phyloP scores from a whole-genome alignment of 352 stramenopile genomes.

The Pythium dissotocum region DNA sequence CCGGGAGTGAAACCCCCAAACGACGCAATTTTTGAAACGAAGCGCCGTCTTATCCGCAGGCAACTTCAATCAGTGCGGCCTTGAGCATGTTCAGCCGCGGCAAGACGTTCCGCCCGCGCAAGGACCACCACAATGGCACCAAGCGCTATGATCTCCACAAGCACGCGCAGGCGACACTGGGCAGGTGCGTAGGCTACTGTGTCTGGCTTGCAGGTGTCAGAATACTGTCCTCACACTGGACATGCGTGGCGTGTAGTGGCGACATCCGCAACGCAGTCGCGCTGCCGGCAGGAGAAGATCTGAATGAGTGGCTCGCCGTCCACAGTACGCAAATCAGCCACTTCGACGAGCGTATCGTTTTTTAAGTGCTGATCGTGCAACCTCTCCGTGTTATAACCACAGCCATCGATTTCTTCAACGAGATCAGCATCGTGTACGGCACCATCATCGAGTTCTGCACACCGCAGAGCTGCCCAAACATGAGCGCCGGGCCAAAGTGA shows the following conservation, averaged over 20 bases:
- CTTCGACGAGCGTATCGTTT: background rate
- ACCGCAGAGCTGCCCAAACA: conserved; percentile 58
- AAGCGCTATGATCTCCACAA: conserved; percentile 88
- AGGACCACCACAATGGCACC: conserved; percentile 77
- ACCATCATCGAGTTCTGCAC: conserved; percentile 88
- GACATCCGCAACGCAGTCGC: conserved; percentile 66
- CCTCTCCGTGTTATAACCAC: background rate
- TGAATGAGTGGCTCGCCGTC: conserved; percentile 92
- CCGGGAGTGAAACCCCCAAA: too few species aligned
- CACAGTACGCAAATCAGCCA: conserved; percentile 50
- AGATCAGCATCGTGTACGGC: conserved; percentile 92
- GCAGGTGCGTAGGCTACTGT: conserved; percentile 51
- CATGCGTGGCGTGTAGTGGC: conserved; percentile 34
- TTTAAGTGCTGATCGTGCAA: background rate
- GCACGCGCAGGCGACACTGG: conserved; percentile 75
- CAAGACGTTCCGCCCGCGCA: conserved; percentile 87
- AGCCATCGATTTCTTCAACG: conserved; percentile 95
- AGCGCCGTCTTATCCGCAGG: background rate
- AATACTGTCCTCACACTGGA: background rate
- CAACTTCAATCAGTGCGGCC: background rate
- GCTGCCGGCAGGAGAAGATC: conserved; percentile 76
- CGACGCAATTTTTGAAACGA: too few species aligned
- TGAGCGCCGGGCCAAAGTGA: conserved; percentile 75
- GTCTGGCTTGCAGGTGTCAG: background rate
- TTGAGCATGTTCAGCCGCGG: conserved; percentile 84